phyloP scores from a whole-genome alignment of 2,329 filamentous ascomycete species.

The Exophiala dermatitidis region DNA sequence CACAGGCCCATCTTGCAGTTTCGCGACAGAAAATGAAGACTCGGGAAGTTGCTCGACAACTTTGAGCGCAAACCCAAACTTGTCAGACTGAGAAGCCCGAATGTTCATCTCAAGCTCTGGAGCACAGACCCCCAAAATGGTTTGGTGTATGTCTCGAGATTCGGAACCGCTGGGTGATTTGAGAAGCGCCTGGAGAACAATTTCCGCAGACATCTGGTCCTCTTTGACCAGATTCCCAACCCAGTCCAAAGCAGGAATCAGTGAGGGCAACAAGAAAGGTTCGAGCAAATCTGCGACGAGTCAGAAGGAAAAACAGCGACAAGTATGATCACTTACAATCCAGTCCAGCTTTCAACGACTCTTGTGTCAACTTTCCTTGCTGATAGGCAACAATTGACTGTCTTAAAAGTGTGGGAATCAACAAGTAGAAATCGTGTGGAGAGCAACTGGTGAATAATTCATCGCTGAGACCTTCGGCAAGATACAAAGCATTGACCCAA shows the following conservation, averaged over 20 bases:
- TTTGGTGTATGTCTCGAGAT: slow-evolving; percentile 53
- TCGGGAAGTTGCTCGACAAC: slow-evolving; percentile 7
- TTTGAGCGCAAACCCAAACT: slow-evolving; percentile 3
- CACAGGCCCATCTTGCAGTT: not conserved
- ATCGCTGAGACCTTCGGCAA: slow-evolving; percentile 56
- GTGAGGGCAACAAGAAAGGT: slow-evolving; percentile 55
- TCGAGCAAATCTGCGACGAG: slow-evolving; percentile 49
- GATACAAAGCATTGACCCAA: slow-evolving; percentile 57
- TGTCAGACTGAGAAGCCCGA: slow-evolving; percentile 1
- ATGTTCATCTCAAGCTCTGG: slow-evolving; percentile 7
- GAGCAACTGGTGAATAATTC: slow-evolving; percentile 59
- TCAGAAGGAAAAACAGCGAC: slow-evolving; percentile 8
- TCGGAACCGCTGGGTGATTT: slow-evolving; percentile 54
- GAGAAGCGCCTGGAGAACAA: slow-evolving; percentile 51
- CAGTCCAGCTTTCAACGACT: slow-evolving; percentile 54
- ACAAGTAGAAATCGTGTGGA: slow-evolving; percentile 57
- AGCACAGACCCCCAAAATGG: slow-evolving; percentile 49
- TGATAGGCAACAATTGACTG: slow-evolving; percentile 55
- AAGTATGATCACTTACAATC: slow-evolving; percentile 45
- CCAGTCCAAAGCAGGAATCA: slow-evolving; percentile 54
- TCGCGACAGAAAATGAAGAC: slow-evolving; percentile 14
- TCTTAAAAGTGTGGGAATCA: slow-evolving; percentile 55
- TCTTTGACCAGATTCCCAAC: slow-evolving; percentile 51
- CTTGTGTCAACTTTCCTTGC: slow-evolving; percentile 47
- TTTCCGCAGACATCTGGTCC: slow-evolving; percentile 39